Percentiles rank a stretch among this genome's conserved stretches.
phyloP scores from a whole-genome alignment of 192 early-diverging fungal species.

The Umbelopsis ramanniana region DNA sequence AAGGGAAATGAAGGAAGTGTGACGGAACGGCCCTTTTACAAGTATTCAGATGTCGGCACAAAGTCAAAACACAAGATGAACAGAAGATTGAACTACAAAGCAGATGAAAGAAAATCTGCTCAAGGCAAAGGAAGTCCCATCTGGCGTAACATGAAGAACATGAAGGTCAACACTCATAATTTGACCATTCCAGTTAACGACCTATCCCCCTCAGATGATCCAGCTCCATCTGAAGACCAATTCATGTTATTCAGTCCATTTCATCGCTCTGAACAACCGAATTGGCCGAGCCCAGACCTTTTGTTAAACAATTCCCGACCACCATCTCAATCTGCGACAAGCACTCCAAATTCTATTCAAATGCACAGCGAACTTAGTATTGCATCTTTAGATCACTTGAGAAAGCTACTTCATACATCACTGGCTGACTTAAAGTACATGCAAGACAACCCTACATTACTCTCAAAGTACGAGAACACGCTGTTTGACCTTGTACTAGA shows the following conservation, averaged over 20 bases:
- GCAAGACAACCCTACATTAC: background rate
- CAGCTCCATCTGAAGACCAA: background rate
- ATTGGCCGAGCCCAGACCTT: background rate
- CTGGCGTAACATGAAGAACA: constrained; percentile 13
- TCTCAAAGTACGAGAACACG: constrained; percentile 60
- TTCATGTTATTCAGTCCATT: constrained; percentile 16
- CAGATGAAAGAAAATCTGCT: background rate
- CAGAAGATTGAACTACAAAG: background rate
- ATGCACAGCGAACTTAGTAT: constrained; percentile 58
- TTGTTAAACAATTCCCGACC: background rate
- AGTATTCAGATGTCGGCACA: background rate
- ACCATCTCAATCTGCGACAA: background rate
- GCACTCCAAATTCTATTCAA: constrained; percentile 22
- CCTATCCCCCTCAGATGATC: background rate
- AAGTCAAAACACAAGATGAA: background rate
- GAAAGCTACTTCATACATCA: constrained; percentile 65
- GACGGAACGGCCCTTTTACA: background rate
- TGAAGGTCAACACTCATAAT: constrained; percentile 4
- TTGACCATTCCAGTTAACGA: background rate
- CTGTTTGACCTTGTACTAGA: constrained; percentile 66
- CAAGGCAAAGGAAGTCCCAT: background rate
- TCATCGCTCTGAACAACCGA: background rate
- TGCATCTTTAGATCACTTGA: constrained; percentile 67
- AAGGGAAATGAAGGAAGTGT: background rate
- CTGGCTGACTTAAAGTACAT: constrained; percentile 55